A percentile compares a stretch with the other conserved stretches of the same genome.
Conservation (phyloP, 2,329 filamentous ascomycete genomes). For the Trichoderma guizhouense region DNA sequence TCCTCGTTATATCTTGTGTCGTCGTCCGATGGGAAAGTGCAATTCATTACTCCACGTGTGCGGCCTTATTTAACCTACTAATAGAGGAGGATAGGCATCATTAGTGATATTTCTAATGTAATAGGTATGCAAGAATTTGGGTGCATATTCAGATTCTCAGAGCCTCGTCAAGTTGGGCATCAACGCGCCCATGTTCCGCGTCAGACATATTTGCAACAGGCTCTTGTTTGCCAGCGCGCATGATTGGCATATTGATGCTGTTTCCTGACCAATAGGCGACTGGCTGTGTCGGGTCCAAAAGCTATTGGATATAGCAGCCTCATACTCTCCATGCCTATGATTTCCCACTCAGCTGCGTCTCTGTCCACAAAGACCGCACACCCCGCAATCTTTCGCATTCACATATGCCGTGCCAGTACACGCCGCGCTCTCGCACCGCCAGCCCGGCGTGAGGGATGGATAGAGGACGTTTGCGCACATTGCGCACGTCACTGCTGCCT, state of each 20-base stretch:
- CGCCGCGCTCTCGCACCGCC: slow-evolving; percentile 56
- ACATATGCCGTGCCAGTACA: slow-evolving; percentile 60
- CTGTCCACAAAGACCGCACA: slow-evolving; percentile 67
- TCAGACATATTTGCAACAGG: not conserved
- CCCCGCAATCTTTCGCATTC: slow-evolving; percentile 66
- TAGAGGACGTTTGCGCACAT: slow-evolving; percentile 70
- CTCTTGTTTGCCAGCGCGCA: not conserved
- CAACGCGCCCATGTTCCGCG: not conserved
- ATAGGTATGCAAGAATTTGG: too few species aligned
- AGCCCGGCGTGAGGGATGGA: slow-evolving; percentile 50
- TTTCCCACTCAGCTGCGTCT: slow-evolving; percentile 21
- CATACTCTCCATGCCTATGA: not conserved
- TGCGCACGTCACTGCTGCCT: slow-evolving; percentile 55
- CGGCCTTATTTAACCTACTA: not conserved
- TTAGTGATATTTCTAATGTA: too few species aligned
- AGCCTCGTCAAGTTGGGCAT: not conserved
- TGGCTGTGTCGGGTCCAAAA: not conserved
- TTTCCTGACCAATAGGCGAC: not conserved
- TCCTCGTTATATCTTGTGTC: not conserved
- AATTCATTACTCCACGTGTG: not conserved
- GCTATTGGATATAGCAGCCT: not conserved
- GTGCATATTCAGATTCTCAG: too few species aligned
- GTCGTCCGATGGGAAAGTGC: not conserved
- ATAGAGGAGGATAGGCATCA: not conserved
- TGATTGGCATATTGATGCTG: not conserved